A percentile compares a stretch with the other conserved stretches of the same genome.
Conservation (phyloP, 441 rosid genomes). For the Metrosideros polymorpha region DNA sequence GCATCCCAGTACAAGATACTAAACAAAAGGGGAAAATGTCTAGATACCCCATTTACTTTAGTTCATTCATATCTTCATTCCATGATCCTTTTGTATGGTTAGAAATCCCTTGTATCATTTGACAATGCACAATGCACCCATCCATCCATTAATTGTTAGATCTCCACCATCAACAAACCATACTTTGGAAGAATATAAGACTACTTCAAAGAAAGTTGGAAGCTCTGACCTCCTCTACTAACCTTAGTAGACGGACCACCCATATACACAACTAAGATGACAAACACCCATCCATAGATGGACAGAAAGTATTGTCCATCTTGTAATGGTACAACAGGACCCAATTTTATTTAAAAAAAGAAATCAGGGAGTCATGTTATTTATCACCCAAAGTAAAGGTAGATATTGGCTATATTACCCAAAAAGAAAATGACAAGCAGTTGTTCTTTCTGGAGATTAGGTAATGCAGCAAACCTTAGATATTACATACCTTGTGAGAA, state of each 20-base stretch:
- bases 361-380: not conserved
- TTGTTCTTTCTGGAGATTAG: not conserved
- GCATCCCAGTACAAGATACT: not conserved
- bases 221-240: not conserved
- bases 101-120: not conserved
- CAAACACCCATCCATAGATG: not conserved
- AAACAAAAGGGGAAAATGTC: not conserved
- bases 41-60: not conserved
- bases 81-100: not conserved
- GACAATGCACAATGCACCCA: not conserved
- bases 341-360: not conserved
- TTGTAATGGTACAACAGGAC: not conserved
- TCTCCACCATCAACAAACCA: not conserved
- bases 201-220: not conserved
- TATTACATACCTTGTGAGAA: constrained; percentile 76
- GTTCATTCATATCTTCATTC: not conserved
- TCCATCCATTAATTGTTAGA: not conserved
- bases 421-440: not conserved
- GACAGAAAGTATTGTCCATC: not conserved
- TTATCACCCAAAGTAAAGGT: not conserved
- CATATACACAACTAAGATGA: not conserved
- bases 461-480: not conserved
- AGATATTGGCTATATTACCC: not conserved
- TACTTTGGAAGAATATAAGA: not conserved
- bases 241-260: not conserved